Conservation (phyloP, 1,284 basidiomycete genomes). For the Trametes sp. region DNA sequence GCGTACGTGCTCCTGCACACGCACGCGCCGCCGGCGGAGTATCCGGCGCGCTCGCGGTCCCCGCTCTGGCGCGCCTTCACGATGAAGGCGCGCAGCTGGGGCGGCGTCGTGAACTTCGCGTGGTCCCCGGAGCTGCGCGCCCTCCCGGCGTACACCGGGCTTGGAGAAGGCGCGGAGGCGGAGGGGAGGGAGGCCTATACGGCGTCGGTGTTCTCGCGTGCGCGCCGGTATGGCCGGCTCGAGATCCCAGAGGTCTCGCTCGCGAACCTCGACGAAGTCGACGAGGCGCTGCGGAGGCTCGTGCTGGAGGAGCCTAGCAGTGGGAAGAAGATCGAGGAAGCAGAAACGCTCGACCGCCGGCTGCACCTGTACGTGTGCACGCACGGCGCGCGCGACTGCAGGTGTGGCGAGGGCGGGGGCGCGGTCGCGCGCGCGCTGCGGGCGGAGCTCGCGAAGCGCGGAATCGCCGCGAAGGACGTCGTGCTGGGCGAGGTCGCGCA, state of each 20-base stretch:
- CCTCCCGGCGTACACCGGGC: constrained; percentile 25
- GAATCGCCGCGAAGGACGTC: constrained; percentile 28
- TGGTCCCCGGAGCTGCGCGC: constrained; percentile 49
- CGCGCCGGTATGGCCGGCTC: constrained; percentile 48
- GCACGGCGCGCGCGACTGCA: constrained; percentile 46
- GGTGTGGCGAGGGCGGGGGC: constrained; percentile 72
- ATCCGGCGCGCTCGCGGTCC: constrained; percentile 58
- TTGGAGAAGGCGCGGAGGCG: constrained; percentile 27
- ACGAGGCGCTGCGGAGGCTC: constrained; percentile 47
- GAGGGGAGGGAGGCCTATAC: constrained; percentile 38
- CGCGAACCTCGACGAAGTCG: constrained; percentile 57
- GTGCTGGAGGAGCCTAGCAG: constrained; percentile 17
- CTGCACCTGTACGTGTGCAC: constrained; percentile 62
- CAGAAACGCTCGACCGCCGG: constrained; percentile 32
- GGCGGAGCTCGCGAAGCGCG: constrained; percentile 39
- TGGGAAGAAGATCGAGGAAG: background rate
- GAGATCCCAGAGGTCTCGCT: constrained; percentile 56
- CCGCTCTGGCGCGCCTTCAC: constrained; percentile 60
- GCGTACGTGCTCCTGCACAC: constrained; percentile 67
- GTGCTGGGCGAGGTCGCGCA: constrained; percentile 75
- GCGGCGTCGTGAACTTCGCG: constrained; percentile 66
- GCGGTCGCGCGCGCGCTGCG: constrained; percentile 50
- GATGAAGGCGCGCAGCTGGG: constrained; percentile 51
- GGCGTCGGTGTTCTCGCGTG: constrained; percentile 58
- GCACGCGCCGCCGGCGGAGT: constrained; percentile 53